A percentile compares a stretch with the other conserved stretches of the same genome.
phyloP scores from a whole-genome alignment of 2,329 filamentous ascomycete genomes.

The Botrytis medusae region DNA sequence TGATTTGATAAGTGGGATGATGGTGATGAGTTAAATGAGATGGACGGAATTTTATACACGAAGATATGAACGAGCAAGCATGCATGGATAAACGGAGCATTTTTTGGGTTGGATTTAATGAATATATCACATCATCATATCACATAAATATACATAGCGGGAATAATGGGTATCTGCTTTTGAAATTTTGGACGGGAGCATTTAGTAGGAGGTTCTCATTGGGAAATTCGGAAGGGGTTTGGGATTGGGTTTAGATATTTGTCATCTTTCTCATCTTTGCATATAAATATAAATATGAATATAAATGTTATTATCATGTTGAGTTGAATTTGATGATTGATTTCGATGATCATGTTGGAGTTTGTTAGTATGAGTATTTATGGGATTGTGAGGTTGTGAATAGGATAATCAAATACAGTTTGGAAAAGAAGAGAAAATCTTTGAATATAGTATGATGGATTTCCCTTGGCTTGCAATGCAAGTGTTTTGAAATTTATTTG shows the following conservation, averaged over 20 bases:
- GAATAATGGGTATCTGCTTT: neutral
- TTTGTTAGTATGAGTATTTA: no score
- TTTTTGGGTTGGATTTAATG: neutral
- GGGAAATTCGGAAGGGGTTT: neutral
- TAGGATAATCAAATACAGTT: neutral
- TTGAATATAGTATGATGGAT: neutral
- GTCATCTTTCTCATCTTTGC: neutral
- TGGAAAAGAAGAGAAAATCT: neutral
- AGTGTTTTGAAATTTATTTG: neutral
- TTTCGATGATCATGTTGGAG: neutral
- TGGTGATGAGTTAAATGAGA: neutral
- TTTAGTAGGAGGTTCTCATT: neutral
- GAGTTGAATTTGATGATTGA: neutral
- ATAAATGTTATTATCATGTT: neutral
- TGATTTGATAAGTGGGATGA: neutral
- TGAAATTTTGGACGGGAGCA: neutral
- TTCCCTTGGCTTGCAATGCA: no score
- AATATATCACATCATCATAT: neutral
- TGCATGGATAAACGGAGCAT: neutral
- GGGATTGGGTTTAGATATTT: neutral
- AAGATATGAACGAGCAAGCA: neutral
- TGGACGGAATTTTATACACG: neutral
- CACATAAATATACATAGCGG: neutral
- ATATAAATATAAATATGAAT: neutral
- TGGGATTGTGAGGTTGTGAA: neutral